These are phyloP conservation scores for Candida andamanensis DNA, from an alignment of 805 yeast species.

Conservation along the genomic window DNA sequence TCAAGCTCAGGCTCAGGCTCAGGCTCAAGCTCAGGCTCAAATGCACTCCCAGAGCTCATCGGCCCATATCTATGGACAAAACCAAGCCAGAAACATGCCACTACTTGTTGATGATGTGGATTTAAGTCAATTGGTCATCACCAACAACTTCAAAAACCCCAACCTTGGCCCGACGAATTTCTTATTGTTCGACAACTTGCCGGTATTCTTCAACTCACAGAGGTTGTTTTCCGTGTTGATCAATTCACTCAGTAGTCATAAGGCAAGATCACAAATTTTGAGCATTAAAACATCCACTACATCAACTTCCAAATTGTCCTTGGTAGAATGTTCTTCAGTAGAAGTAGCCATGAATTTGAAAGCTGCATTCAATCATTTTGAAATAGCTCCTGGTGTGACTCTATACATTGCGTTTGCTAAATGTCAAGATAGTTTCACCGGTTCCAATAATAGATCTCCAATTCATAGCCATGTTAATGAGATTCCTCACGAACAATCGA, in stretches of 20 bases:
- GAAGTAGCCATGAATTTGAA: slow-evolving; percentile 79
- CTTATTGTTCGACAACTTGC: slow-evolving; percentile 75
- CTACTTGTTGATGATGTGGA: slow-evolving; percentile 53
- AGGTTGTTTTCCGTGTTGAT: slow-evolving; percentile 24
- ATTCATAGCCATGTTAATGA: background rate
- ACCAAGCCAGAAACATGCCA: slow-evolving; percentile 8
- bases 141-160: slow-evolving; percentile 69
- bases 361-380: slow-evolving; percentile 74
- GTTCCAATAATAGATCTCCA: background rate
- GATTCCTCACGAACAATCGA: slow-evolving; percentile 13
- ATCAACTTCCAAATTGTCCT: slow-evolving; percentile 21
- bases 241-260: slow-evolving; percentile 15
- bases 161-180: slow-evolving; percentile 72
- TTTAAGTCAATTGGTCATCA: slow-evolving; percentile 52
- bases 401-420: slow-evolving; percentile 84
- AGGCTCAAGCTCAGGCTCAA: slow-evolving; percentile 9
- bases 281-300: slow-evolving; percentile 17
- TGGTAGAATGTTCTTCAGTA: slow-evolving; percentile 66
- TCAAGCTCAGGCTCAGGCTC: slow-evolving; percentile 8
- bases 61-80: slow-evolving; percentile 2
- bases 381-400: slow-evolving; percentile 71
- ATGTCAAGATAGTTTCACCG: slow-evolving; percentile 32
- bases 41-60: too few species aligned
- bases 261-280: slow-evolving; percentile 11
- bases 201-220: slow-evolving; percentile 57